Conservation (phyloP, 2,329 filamentous ascomycete genomes). For the Sclerotinia spermophila region DNA sequence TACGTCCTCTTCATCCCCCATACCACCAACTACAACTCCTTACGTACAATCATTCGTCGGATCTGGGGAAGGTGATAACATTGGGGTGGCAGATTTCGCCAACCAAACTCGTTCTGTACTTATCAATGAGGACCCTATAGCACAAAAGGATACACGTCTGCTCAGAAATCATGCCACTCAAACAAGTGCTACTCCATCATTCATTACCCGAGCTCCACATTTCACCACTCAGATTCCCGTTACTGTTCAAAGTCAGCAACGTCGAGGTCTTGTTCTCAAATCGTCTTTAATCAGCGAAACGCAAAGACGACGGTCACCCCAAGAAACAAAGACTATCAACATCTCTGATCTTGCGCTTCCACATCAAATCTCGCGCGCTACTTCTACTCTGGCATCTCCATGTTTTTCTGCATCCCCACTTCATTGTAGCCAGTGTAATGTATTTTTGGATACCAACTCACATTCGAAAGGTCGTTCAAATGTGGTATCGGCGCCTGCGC, state of each 20-base stretch:
- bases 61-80: background rate
- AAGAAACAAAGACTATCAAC: background rate
- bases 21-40: background rate
- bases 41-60: background rate
- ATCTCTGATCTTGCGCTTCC: background rate
- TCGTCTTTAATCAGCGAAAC: background rate
- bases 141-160: background rate
- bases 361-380: background rate
- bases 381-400: background rate
- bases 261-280: constrained; percentile 14
- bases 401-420: background rate
- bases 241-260: constrained; percentile 11
- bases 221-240: constrained; percentile 14
- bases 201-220: constrained; percentile 13
- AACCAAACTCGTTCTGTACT: background rate
- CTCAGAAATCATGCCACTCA: constrained; percentile 9
- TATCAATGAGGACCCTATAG: background rate
- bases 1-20: background rate
- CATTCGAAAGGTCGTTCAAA: background rate
- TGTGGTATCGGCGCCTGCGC: background rate
- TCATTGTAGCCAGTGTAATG: constrained; percentile 11
- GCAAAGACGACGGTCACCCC: background rate
- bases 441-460: background rate
- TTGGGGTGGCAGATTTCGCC: constrained; percentile 5
- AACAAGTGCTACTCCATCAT: constrained; percentile 12